Conservation (phyloP, 441 rosid species). For the Rhodomyrtus psidioides region DNA sequence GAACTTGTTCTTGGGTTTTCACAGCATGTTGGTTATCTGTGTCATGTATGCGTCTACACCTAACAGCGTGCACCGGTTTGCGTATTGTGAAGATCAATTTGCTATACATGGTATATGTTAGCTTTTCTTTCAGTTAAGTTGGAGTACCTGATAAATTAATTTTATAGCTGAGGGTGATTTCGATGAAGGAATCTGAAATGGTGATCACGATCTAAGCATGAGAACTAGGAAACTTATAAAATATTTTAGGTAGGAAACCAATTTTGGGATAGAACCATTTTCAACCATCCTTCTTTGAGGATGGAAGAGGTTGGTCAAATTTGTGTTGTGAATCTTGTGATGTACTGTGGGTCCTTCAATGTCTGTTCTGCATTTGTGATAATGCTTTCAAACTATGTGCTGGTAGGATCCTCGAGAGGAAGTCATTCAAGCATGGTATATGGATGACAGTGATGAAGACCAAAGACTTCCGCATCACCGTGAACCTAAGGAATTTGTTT, state of each 20-base stretch:
- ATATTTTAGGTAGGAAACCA: background rate
- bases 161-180: background rate
- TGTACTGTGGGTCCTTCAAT: background rate
- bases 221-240: background rate
- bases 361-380: background rate
- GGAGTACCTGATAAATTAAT: background rate
- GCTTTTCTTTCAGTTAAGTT: background rate
- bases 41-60: background rate
- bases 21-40: background rate
- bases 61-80: background rate
- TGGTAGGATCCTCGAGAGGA: slow-evolving; percentile 4
- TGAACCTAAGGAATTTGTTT: slow-evolving; percentile 5
- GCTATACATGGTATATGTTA: background rate
- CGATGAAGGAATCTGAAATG: background rate
- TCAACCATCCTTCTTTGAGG: background rate
- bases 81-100: background rate
- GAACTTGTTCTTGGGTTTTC: background rate
- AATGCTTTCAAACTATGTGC: background rate
- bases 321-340: background rate
- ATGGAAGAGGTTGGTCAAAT: background rate
- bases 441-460: slow-evolving; percentile 8
- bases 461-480: slow-evolving; percentile 12
- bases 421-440: slow-evolving; percentile 10
- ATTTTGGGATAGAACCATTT: background rate
- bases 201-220: background rate